Conservation (phyloP, 495 filamentous ascomycete species). For the Tuber microsphaerosporum region DNA sequence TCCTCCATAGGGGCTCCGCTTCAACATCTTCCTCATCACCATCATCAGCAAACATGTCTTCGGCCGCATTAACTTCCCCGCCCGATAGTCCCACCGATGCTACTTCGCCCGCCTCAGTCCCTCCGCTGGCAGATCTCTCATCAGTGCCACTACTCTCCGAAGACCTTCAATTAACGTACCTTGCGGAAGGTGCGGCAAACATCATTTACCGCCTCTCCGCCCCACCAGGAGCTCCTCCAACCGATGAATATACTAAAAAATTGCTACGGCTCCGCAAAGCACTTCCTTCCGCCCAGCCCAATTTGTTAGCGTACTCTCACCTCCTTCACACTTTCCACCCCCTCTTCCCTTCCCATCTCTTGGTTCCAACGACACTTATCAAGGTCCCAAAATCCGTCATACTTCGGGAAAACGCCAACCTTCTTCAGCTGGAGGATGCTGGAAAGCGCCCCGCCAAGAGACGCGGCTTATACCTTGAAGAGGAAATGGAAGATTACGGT, state of each 20-base stretch:
- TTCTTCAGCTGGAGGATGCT: slow-evolving; percentile 14
- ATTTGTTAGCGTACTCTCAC: slow-evolving; percentile 30
- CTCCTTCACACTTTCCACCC: slow-evolving; percentile 36
- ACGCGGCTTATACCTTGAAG: slow-evolving; percentile 33
- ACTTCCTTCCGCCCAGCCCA: slow-evolving; percentile 38
- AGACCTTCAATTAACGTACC: slow-evolving; percentile 25
- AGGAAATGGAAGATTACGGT: slow-evolving; percentile 51
- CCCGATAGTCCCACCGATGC: neutral
- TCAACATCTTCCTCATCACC: neutral
- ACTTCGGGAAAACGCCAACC: slow-evolving; percentile 17
- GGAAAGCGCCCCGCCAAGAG: slow-evolving; percentile 25
- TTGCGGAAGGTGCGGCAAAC: slow-evolving; percentile 41
- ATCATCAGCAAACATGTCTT: neutral
- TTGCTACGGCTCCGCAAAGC: slow-evolving; percentile 40
- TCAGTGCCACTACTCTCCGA: slow-evolving; percentile 20
- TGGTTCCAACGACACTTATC: slow-evolving; percentile 31
- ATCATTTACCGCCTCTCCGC: slow-evolving; percentile 39
- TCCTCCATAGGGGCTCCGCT: neutral
- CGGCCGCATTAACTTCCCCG: neutral
- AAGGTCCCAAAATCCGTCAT: slow-evolving; percentile 28
- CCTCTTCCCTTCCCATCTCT: slow-evolving; percentile 29
- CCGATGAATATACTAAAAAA: slow-evolving; percentile 12
- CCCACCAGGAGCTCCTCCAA: neutral
- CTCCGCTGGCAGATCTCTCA: slow-evolving; percentile 7
- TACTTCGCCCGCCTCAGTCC: neutral